Evolutionary conservation across 2,329 filamentous ascomycete genomes (phyloP).

Genomic region (Plenodomus tracheiphilus): DNA sequence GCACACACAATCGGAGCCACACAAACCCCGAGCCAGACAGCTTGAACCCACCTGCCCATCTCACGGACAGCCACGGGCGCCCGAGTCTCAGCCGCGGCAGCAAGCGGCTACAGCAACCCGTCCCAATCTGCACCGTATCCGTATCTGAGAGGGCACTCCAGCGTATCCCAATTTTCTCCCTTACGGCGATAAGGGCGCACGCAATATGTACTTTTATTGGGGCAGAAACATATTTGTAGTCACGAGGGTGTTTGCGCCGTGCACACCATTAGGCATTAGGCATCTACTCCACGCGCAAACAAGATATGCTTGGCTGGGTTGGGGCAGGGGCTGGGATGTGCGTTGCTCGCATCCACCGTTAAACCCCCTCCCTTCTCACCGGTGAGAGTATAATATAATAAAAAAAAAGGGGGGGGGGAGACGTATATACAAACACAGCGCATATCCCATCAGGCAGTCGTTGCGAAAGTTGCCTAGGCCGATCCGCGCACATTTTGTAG

Average conservation of each 20-base stretch:
- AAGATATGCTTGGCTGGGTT: no score
- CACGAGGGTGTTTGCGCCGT: constrained; percentile 6
- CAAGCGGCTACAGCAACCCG: no score
- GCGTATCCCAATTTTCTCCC: no score
- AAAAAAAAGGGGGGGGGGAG: no score
- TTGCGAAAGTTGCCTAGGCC: constrained; percentile 15
- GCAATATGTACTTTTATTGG: no score
- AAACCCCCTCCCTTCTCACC: no score
- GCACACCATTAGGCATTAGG: constrained; percentile 3
- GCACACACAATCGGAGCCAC: constrained; percentile 12
- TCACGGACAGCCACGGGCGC: constrained; percentile 4
- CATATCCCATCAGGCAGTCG: constrained; percentile 13
- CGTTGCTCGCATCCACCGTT: no score
- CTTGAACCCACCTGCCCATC: not conserved
- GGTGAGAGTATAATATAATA: no score
- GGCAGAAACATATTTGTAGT: constrained; percentile 12
- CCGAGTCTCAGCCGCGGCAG: not conserved
- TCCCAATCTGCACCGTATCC: no score
- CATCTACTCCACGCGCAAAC: no score
- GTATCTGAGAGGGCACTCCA: constrained; percentile 7
- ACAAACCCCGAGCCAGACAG: constrained; percentile 6
- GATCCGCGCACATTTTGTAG: constrained; percentile 3
- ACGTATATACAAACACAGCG: constrained; percentile 1
- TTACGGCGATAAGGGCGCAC: constrained; percentile 7
- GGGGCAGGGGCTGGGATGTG: no score